A percentile compares a stretch with the other conserved stretches of the same genome.
phyloP scores from a whole-genome alignment of 2,329 filamentous ascomycete genomes.

The Exophiala viscosa region DNA sequence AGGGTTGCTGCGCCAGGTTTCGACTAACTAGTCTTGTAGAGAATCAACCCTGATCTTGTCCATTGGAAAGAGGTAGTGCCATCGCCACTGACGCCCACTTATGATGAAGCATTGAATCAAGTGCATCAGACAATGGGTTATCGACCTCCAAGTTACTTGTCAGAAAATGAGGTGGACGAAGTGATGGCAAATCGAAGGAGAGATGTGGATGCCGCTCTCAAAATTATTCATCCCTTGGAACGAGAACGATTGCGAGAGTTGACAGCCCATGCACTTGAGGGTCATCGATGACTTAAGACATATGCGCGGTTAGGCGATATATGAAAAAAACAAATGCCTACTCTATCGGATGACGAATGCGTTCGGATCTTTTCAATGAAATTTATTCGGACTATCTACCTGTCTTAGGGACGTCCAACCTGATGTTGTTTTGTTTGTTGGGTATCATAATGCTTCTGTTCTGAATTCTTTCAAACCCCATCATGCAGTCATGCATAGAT shows the following conservation, averaged over 20 bases:
- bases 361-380: not conserved
- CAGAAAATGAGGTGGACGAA: conserved; percentile 71
- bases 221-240: conserved; percentile 52
- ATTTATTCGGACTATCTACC: not conserved
- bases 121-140: conserved; percentile 30
- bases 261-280: conserved; percentile 19
- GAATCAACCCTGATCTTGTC: conserved; percentile 74
- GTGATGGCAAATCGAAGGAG: conserved; percentile 64
- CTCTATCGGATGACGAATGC: too few species aligned
- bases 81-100: conserved; percentile 26
- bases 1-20: not conserved
- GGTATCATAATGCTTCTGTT: not conserved
- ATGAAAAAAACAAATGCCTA: too few species aligned
- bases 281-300: not conserved
- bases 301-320: too few species aligned
- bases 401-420: not conserved
- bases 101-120: conserved; percentile 24
- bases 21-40: conserved; percentile 38
- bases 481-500: not conserved
- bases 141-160: conserved; percentile 71
- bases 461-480: not conserved
- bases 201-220: conserved; percentile 48
- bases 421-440: not conserved
- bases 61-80: conserved; percentile 67
- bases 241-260: conserved; percentile 24